Evolutionary conservation across 164 flowering plant genomes (phyloP), one percentile per base, ranked within the genome.

Genomic region (Magnolia officinalis): DNA sequence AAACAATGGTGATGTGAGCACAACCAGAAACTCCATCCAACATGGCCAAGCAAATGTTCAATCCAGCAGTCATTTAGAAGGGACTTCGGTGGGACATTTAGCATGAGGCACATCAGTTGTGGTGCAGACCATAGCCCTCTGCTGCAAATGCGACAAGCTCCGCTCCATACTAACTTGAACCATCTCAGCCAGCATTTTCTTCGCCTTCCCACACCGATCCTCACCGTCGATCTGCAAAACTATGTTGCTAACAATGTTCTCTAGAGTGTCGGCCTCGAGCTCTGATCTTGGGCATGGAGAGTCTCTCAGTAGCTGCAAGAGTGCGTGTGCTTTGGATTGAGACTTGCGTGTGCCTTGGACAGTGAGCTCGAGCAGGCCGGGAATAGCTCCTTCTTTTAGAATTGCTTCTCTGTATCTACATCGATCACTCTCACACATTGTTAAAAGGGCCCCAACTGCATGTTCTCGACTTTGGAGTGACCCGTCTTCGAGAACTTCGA

Each of bases 101-200:
- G 78, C 45, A 64, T 90, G 79, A 50, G 91, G 88, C 75, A 88
- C 75, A 77, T 93, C 93, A 52, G 84, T 74, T 45, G 94, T 91
- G 8, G 96, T 86, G 84, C 92, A 87, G 5, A 91, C 92, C 50
- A 91, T 78, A 72, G 98, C 98, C 82, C 98, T 84, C 80, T 85
- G 89, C 80, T 93, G 92, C 74, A 95, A 73, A 84, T 95, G 96
- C 80, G 91, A 87, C 86, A 95, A 85, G 84, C 95, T 93, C 82
- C 90, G 92, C 65, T 95, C 97, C 98, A 95, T 95, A 86, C 98
- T 95, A 52, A 93, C 96, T 79, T 90, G 96, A 58, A 95, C 96
- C 98, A 95, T 95, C 82, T 95, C 98, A 0, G 97, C 88, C n/a
- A 95, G 83, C 97, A 95, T 93, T 81, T 91, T 89, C 85, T 89